These are phyloP conservation scores for Boletus fagicola DNA, from an alignment of 768 basidiomycete genomes.

Conservation along the genomic window DNA sequence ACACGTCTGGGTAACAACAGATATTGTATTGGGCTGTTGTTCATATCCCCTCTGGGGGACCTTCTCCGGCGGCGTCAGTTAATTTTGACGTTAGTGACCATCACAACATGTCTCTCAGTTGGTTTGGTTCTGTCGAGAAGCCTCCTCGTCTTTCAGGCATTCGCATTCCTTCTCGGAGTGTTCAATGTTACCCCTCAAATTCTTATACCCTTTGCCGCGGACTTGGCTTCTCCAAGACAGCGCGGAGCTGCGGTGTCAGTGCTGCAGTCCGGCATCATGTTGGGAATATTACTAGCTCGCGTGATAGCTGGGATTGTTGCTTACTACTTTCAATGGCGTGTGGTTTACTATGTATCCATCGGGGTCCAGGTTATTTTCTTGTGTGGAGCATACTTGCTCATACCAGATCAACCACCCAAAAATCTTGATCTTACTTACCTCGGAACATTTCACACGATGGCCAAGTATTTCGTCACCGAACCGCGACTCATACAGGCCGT, in stretches of 20 bases:
- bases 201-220: constrained; percentile 42
- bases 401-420: constrained; percentile 43
- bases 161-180: constrained; percentile 40
- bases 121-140: constrained; percentile 37
- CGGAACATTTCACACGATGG: constrained; percentile 37
- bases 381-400: constrained; percentile 28
- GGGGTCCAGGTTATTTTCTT: constrained; percentile 32
- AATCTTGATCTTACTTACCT: constrained; percentile 37
- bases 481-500: constrained; percentile 38
- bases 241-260: constrained; percentile 28
- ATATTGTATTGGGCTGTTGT: constrained; percentile 35
- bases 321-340: constrained; percentile 39
- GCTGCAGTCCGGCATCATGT: constrained; percentile 28
- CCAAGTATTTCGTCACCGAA: constrained; percentile 39
- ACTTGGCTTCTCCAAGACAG: constrained; percentile 36
- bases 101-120: constrained; percentile 37
- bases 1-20: neutral
- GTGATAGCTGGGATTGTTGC: constrained; percentile 39
- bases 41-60: constrained; percentile 46
- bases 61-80: constrained; percentile 43
- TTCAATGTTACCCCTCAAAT: constrained; percentile 40
- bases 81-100: constrained; percentile 35
- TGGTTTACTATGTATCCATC: constrained; percentile 42
- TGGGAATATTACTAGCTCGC: constrained; percentile 29
- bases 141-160: constrained; percentile 32